These are phyloP conservation scores for Coemansia sp. DNA, from an alignment of 192 early-diverging fungal species.

Conservation along the genomic window DNA sequence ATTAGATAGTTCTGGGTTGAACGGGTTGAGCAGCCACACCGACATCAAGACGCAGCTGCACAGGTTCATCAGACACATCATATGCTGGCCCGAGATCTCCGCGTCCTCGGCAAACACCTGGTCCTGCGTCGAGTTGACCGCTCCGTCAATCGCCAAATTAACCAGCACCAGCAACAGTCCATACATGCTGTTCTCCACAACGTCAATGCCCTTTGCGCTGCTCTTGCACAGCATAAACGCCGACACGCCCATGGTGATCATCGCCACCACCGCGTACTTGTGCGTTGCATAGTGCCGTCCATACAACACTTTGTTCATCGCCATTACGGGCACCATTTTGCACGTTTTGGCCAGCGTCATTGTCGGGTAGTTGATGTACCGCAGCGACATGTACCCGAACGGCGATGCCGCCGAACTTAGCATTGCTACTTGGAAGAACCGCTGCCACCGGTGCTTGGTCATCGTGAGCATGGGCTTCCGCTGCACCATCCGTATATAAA, in stretches of 20 bases:
- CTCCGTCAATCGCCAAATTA: conserved; percentile 89
- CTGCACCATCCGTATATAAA: conserved; percentile 69
- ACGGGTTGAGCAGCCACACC: conserved; percentile 74
- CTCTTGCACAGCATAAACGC: conserved; percentile 87
- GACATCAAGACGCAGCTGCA: conserved; percentile 73
- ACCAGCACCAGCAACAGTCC: conserved; percentile 79
- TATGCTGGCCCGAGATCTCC: conserved; percentile 78
- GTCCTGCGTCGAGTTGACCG: conserved; percentile 96
- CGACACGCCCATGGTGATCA: conserved; percentile 90
- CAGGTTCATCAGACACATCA: conserved; percentile 98
- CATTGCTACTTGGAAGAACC: conserved; percentile 78
- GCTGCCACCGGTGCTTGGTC: conserved; percentile 51
- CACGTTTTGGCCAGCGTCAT: conserved; percentile 96
- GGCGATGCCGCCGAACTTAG: conserved; percentile 74
- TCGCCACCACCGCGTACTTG: conserved; percentile 82
- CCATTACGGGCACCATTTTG: conserved; percentile 92
- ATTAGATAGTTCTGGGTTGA: conserved; percentile 68
- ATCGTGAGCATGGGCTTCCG: conserved; percentile 42
- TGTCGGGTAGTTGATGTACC: conserved; percentile 96
- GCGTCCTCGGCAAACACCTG: conserved; percentile 79
- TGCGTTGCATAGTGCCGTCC: conserved; percentile 79
- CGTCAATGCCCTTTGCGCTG: conserved; percentile 20
- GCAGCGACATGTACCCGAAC: conserved; percentile 90
- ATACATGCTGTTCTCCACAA: conserved; percentile 64
- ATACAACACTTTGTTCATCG: conserved; percentile 94